These are phyloP conservation scores for Furcasterigmium furcatum DNA, from an alignment of 2,329 filamentous ascomycete genomes.

Conservation along the genomic window DNA sequence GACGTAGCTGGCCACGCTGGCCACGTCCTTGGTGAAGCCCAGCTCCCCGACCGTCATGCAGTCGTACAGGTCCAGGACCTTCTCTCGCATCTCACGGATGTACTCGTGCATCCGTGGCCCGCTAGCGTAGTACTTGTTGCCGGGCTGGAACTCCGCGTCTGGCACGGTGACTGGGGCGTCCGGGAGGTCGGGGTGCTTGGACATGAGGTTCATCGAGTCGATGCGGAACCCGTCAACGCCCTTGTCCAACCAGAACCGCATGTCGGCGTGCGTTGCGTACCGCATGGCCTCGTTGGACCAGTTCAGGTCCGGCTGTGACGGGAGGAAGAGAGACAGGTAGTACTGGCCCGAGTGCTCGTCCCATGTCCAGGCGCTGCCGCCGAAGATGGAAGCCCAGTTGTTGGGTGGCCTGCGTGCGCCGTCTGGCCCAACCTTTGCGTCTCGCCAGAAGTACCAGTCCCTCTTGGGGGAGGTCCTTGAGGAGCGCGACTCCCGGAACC, in stretches of 20 bases:
- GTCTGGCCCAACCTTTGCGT: constrained; percentile 30
- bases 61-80: constrained; percentile 44
- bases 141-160: constrained; percentile 27
- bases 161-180: constrained; percentile 37
- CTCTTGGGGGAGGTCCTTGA: constrained; percentile 45
- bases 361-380: constrained; percentile 31
- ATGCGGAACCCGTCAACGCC: constrained; percentile 57
- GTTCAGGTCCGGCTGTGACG: constrained; percentile 65
- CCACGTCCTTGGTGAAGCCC: constrained; percentile 40
- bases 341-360: constrained; percentile 31
- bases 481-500: constrained; percentile 54
- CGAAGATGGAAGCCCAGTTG: constrained; percentile 38
- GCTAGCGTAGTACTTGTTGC: constrained; percentile 43
- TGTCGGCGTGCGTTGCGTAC: constrained; percentile 55
- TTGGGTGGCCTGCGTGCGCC: constrained; percentile 36
- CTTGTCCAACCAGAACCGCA: constrained; percentile 63
- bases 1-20: constrained; percentile 43
- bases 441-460: constrained; percentile 55
- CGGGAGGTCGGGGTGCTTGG: constrained; percentile 45
- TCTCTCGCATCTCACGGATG: constrained; percentile 43
- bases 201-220: constrained; percentile 56
- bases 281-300: constrained; percentile 60
- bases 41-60: constrained; percentile 57
- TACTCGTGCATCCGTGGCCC: constrained; percentile 54
- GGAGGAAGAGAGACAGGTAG: constrained; percentile 59